phyloP scores from a whole-genome alignment of 2,329 filamentous ascomycete species.

The Cyphellophora attinorum region DNA sequence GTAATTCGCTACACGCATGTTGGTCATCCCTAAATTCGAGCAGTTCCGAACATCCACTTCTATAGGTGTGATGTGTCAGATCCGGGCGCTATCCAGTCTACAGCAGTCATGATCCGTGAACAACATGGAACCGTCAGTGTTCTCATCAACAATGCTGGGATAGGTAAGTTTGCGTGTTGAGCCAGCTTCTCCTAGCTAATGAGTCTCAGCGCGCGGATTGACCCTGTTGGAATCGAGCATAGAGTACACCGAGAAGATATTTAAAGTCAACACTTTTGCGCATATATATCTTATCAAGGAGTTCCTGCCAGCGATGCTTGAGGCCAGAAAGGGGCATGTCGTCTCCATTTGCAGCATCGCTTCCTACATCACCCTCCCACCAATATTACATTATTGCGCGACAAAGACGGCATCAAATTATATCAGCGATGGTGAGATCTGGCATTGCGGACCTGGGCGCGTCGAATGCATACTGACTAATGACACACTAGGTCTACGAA shows the following conservation, averaged over 20 bases:
- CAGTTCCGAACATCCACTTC: conserved; percentile 44
- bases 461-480: no score
- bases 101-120: conserved; percentile 34
- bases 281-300: conserved; percentile 56
- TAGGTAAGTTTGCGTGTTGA: no score
- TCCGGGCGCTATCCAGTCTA: neutral
- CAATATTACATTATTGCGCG: conserved; percentile 57
- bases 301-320: conserved; percentile 57
- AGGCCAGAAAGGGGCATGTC: conserved; percentile 59
- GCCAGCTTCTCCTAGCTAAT: neutral
- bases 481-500: conserved; percentile 33
- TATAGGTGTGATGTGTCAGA: conserved; percentile 42
- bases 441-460: no score
- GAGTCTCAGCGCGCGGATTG: neutral
- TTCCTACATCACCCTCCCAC: conserved; percentile 49
- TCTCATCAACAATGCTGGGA: conserved; percentile 64
- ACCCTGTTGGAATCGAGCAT: conserved; percentile 52
- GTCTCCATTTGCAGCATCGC: conserved; percentile 61
- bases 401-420: conserved; percentile 58
- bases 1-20: no score
- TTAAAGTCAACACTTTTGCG: conserved; percentile 59
- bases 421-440: conserved; percentile 54
- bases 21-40: neutral
- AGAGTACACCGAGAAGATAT: conserved; percentile 54
- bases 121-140: conserved; percentile 56